Evolutionary conservation across 2,329 filamentous ascomycete genomes (phyloP).

Genomic region (Beauveria rudraprayagi): DNA sequence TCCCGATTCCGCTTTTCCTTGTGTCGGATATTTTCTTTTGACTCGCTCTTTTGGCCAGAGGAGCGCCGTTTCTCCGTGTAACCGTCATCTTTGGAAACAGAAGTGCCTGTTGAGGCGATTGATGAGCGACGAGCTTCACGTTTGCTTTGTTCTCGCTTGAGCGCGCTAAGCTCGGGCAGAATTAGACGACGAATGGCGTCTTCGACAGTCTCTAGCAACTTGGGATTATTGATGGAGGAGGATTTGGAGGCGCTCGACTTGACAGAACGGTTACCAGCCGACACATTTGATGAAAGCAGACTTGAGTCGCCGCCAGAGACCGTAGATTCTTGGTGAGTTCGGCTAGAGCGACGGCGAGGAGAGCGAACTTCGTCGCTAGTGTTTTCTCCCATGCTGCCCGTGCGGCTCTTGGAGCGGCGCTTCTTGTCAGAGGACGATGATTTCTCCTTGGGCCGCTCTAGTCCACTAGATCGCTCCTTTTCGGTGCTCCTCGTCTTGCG

Average conservation of each 20-base stretch:
- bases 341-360: slow-evolving; percentile 42
- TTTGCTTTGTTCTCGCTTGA: slow-evolving; percentile 84
- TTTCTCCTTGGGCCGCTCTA: slow-evolving; percentile 37
- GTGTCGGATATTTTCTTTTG: slow-evolving; percentile 42
- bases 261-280: slow-evolving; percentile 47
- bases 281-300: slow-evolving; percentile 44
- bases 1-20: slow-evolving; percentile 43
- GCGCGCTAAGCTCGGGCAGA: slow-evolving; percentile 79
- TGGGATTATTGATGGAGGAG: slow-evolving; percentile 86
- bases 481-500: slow-evolving; percentile 36
- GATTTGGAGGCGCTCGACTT: slow-evolving; percentile 46
- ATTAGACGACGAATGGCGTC: slow-evolving; percentile 87
- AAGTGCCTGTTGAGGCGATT: slow-evolving; percentile 46
- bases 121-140: slow-evolving; percentile 64
- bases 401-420: slow-evolving; percentile 38
- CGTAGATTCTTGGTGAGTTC: slow-evolving; percentile 43
- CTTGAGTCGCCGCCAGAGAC: slow-evolving; percentile 48
- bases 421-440: slow-evolving; percentile 37
- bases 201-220: slow-evolving; percentile 82
- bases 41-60: slow-evolving; percentile 45
- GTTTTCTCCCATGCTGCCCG: slow-evolving; percentile 41
- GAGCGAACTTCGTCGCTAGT: slow-evolving; percentile 38
- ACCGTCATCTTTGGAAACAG: slow-evolving; percentile 44
- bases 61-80: slow-evolving; percentile 56
- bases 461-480: slow-evolving; percentile 34